Evolutionary conservation across 192 early-diverging fungal genomes (phyloP).

Genomic region (Mycoemilia scoparia): DNA sequence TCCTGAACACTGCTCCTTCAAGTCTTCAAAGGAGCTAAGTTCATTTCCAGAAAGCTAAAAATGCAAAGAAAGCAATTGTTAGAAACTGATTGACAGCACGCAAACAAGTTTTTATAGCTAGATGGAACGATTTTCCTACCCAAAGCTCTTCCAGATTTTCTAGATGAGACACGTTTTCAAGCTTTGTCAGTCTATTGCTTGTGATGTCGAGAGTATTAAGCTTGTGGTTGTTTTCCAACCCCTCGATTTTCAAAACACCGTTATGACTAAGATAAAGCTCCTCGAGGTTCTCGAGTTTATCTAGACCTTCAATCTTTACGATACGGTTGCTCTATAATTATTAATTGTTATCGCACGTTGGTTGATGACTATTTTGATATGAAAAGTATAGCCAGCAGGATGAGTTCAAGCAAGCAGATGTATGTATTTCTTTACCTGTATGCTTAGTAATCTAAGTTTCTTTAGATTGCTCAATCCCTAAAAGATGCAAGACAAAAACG

Average conservation of each 20-base stretch:
- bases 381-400: no score
- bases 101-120: slow-evolving; percentile 6
- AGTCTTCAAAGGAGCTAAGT: slow-evolving; percentile 54
- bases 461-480: slow-evolving; percentile 42
- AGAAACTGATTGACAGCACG: neutral
- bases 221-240: slow-evolving; percentile 55
- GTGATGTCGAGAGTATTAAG: slow-evolving; percentile 73
- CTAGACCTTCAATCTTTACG: slow-evolving; percentile 52
- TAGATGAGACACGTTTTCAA: slow-evolving; percentile 58
- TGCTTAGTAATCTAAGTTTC: slow-evolving; percentile 49
- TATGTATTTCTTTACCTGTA: slow-evolving; percentile 30
- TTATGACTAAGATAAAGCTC: slow-evolving; percentile 92
- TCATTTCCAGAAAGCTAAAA: slow-evolving; percentile 58
- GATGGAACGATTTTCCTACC: slow-evolving; percentile 42
- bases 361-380: no score
- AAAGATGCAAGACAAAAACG: neutral
- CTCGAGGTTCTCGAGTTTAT: slow-evolving; percentile 47
- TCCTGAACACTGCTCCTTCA: slow-evolving; percentile 45
- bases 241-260: slow-evolving; percentile 55
- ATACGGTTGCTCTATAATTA: slow-evolving; percentile 90
- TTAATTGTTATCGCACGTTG: slow-evolving; percentile 35
- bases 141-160: slow-evolving; percentile 69
- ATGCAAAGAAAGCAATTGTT: slow-evolving; percentile 1
- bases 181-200: slow-evolving; percentile 51
- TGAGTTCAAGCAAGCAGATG: slow-evolving; percentile 2